phyloP scores from a whole-genome alignment of 2,329 filamentous ascomycete genomes.

The Fusarium falciforme region DNA sequence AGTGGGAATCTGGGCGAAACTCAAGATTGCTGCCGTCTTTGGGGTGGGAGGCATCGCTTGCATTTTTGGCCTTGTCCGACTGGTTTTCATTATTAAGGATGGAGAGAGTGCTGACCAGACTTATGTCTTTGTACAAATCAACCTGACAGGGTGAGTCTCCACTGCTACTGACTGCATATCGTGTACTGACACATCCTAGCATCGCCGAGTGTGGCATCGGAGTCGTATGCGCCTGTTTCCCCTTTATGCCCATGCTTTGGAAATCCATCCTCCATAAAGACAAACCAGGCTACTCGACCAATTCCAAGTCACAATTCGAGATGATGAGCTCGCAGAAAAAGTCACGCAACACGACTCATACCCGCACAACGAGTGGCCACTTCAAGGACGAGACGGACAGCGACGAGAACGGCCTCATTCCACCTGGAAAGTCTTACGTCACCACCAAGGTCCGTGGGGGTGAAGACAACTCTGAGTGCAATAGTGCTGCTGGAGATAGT shows the following conservation, averaged over 20 bases:
- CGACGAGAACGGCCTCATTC: conserved; percentile 28
- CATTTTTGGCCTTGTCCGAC: conserved; percentile 20
- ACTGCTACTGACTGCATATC: fast-evolving
- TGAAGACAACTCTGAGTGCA: neutral
- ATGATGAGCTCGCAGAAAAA: conserved; percentile 24
- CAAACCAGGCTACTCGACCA: conserved; percentile 25
- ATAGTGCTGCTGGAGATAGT: neutral
- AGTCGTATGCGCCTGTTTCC: conserved; percentile 30
- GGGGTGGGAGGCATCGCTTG: conserved; percentile 23
- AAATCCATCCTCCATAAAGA: conserved; percentile 30
- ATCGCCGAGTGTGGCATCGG: conserved; percentile 31
- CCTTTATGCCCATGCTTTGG: conserved; percentile 32
- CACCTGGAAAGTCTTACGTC: conserved; percentile 6
- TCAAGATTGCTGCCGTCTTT: conserved; percentile 27
- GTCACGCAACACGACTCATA: conserved; percentile 6
- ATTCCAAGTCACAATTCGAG: conserved; percentile 21
- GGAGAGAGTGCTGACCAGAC: conserved; percentile 28
- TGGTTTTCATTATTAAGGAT: conserved; percentile 24
- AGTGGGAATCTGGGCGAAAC: conserved; percentile 18
- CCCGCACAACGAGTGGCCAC: neutral
- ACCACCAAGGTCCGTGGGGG: conserved; percentile 16
- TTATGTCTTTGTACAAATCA: conserved; percentile 29
- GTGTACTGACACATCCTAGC: neutral
- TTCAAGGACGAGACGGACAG: conserved; percentile 12
- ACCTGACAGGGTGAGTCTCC: conserved; percentile 18